Conservation (phyloP, 2,329 filamentous ascomycete genomes). For the Furcasterigmium furcatum region DNA sequence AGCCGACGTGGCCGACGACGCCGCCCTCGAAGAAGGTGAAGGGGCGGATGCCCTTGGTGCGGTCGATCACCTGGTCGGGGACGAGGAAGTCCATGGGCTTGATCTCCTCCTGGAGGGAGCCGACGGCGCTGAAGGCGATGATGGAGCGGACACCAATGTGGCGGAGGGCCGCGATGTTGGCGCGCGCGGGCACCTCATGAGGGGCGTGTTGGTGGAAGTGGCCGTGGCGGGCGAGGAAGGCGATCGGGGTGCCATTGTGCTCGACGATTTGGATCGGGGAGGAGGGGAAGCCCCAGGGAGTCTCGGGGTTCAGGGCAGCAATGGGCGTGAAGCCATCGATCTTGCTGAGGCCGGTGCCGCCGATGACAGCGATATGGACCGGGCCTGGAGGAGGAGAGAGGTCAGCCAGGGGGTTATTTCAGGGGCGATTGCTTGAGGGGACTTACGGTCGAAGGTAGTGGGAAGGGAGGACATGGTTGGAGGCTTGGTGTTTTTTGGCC, state of each 20-base stretch:
- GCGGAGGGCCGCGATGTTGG: slow-evolving; percentile 97
- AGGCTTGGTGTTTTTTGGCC: neutral
- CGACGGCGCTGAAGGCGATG: slow-evolving; percentile 94
- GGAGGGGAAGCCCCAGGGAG: slow-evolving; percentile 83
- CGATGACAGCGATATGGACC: slow-evolving; percentile 84
- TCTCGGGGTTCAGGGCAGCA: slow-evolving; percentile 70
- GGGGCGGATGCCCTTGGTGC: slow-evolving; percentile 89
- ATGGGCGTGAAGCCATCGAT: slow-evolving; percentile 85
- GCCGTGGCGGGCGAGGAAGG: slow-evolving; percentile 93
- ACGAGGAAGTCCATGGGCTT: slow-evolving; percentile 95
- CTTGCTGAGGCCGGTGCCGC: slow-evolving; percentile 86
- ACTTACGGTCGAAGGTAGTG: slow-evolving; percentile 55
- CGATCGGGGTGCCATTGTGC: slow-evolving; percentile 77
- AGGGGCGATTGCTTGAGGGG: slow-evolving; percentile 2
- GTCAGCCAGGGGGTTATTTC: slow-evolving; percentile 6
- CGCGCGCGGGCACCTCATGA: slow-evolving; percentile 89
- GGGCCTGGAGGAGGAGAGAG: slow-evolving; percentile 47
- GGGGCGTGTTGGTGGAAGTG: slow-evolving; percentile 84
- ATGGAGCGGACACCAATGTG: slow-evolving; percentile 85
- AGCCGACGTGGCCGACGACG: slow-evolving; percentile 89
- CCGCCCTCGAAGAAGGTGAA: slow-evolving; percentile 96
- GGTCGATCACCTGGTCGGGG: slow-evolving; percentile 94
- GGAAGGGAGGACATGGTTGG: slow-evolving; percentile 49
- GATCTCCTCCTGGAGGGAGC: slow-evolving; percentile 87
- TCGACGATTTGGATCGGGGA: slow-evolving; percentile 81